Evolutionary conservation across 2,329 filamentous ascomycete genomes (phyloP).

Genomic region (Coniochaeta ligniaria): DNA sequence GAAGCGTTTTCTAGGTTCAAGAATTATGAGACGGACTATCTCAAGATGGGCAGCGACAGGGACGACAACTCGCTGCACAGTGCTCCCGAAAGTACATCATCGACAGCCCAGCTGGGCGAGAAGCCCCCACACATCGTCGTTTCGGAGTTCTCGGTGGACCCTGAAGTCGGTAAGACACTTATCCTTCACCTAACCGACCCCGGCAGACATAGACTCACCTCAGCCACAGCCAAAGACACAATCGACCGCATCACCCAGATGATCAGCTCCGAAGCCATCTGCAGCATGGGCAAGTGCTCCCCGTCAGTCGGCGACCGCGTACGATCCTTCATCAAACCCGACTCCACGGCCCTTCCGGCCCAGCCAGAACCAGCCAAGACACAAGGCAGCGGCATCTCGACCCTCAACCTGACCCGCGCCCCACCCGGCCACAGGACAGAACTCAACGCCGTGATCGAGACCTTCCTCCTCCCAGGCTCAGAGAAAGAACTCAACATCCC

Average conservation of each 20-base stretch:
- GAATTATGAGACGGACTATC: slow-evolving; percentile 30
- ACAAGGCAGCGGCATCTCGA: slow-evolving; percentile 4
- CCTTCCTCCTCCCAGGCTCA: slow-evolving; percentile 31
- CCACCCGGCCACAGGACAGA: slow-evolving; percentile 18
- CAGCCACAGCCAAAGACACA: slow-evolving; percentile 19
- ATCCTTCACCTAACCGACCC: not conserved
- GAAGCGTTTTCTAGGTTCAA: slow-evolving; percentile 28
- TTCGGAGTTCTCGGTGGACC: slow-evolving; percentile 16
- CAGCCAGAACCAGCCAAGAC: not conserved
- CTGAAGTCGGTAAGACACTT: slow-evolving; percentile 22
- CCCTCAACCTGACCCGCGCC: slow-evolving; percentile 8
- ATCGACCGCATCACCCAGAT: slow-evolving; percentile 25
- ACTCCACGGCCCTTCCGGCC: slow-evolving; percentile 6
- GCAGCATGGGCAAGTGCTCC: slow-evolving; percentile 9
- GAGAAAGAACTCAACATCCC: slow-evolving; percentile 42
- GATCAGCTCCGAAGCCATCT: slow-evolving; percentile 21
- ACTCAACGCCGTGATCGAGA: slow-evolving; percentile 30
- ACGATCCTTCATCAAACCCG: slow-evolving; percentile 5
- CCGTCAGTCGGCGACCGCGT: slow-evolving; percentile 7
- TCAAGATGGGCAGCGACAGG: slow-evolving; percentile 15
- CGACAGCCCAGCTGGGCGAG: slow-evolving; percentile 13
- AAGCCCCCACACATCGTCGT: slow-evolving; percentile 10
- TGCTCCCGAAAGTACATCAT: slow-evolving; percentile 18
- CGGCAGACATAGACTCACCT: not conserved
- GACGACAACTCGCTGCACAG: slow-evolving; percentile 17